These are phyloP conservation scores for Iris pallida DNA, from an alignment of 116 monocot species.

Conservation along the genomic window DNA sequence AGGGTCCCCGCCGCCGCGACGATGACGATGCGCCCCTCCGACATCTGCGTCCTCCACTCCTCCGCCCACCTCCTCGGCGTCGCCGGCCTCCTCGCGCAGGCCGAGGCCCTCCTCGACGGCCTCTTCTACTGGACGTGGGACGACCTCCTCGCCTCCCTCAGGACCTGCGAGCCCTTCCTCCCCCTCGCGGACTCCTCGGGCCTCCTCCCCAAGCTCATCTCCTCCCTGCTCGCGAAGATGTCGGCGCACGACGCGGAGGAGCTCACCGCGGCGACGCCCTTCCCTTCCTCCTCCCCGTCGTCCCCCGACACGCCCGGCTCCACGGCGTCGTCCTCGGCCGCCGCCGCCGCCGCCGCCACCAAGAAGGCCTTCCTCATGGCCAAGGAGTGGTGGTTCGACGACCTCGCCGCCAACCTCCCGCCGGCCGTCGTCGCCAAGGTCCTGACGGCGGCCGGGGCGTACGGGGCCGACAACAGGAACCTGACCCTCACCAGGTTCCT, in stretches of 20 bases:
- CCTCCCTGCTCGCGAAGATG: slow-evolving; percentile 64
- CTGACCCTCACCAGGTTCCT: slow-evolving; percentile 76
- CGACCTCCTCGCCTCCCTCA: slow-evolving; percentile 58
- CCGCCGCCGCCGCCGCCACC: too few relatives aligned
- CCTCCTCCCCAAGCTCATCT: slow-evolving; percentile 50
- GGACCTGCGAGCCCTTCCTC: slow-evolving; percentile 56
- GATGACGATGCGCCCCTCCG: slow-evolving; percentile 33
- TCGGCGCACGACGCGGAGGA: slow-evolving; percentile 44
- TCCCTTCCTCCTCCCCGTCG: slow-evolving; percentile 45
- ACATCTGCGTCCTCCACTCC: slow-evolving; percentile 38
- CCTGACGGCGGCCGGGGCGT: slow-evolving; percentile 41
- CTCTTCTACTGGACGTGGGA: slow-evolving; percentile 83
- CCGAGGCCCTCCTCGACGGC: slow-evolving; percentile 73
- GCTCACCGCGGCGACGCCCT: slow-evolving; percentile 11
- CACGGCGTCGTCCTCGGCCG: slow-evolving; percentile 31
- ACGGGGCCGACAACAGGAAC: slow-evolving; percentile 61
- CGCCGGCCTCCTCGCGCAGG: slow-evolving; percentile 42
- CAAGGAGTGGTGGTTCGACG: slow-evolving; percentile 98
- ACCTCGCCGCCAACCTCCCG: slow-evolving; percentile 46
- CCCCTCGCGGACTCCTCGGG: slow-evolving; percentile 52
- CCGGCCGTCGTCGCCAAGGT: slow-evolving; percentile 59
- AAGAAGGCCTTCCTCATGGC: slow-evolving; percentile 9
- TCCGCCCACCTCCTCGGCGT: slow-evolving; percentile 38
- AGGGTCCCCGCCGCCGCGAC: neutral
- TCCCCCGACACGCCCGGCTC: slow-evolving; percentile 35